A percentile compares a stretch with the other conserved stretches of the same genome.
phyloP scores from a whole-genome alignment of 129 eudicot genomes.

The Deinandra increscens region DNA sequence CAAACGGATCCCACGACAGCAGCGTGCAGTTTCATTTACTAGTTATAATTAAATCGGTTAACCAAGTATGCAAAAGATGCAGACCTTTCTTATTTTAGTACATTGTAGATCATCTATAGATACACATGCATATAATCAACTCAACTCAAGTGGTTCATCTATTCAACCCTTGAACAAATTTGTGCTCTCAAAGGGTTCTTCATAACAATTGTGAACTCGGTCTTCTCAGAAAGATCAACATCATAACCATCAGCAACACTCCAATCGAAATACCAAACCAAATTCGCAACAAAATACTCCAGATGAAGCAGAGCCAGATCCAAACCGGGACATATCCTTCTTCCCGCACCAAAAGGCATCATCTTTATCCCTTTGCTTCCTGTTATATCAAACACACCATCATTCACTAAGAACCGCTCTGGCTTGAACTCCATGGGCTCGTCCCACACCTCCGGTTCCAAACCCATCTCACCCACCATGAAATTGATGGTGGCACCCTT shows the following conservation, averaged over 20 bases:
- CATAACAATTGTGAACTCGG: conserved; percentile 43
- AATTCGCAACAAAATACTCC: conserved; percentile 61
- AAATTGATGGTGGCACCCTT: background rate
- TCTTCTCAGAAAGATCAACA: conserved; percentile 43
- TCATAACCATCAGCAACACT: conserved; percentile 10
- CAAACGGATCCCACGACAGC: no score
- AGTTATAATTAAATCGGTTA: no score
- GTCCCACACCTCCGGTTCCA: background rate
- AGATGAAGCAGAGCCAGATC: conserved; percentile 57
- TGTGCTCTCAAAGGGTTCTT: conserved; percentile 39
- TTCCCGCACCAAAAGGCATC: conserved; percentile 79
- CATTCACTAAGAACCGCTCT: background rate
- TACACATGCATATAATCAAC: background rate
- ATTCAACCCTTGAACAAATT: conserved; percentile 24
- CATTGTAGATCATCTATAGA: background rate
- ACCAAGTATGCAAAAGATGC: background rate
- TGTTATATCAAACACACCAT: conserved; percentile 42
- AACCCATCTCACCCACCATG: conserved; percentile 6
- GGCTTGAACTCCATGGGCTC: conserved; percentile 15
- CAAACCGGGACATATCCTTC: conserved; percentile 57
- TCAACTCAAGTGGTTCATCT: conserved; percentile 11
- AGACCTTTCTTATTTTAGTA: background rate
- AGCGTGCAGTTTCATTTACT: no score
- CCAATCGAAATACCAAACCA: conserved; percentile 54
- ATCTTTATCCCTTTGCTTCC: conserved; percentile 59